Conservation (phyloP, 2,329 filamentous ascomycete species). For the Orbilia ellipsospora region DNA sequence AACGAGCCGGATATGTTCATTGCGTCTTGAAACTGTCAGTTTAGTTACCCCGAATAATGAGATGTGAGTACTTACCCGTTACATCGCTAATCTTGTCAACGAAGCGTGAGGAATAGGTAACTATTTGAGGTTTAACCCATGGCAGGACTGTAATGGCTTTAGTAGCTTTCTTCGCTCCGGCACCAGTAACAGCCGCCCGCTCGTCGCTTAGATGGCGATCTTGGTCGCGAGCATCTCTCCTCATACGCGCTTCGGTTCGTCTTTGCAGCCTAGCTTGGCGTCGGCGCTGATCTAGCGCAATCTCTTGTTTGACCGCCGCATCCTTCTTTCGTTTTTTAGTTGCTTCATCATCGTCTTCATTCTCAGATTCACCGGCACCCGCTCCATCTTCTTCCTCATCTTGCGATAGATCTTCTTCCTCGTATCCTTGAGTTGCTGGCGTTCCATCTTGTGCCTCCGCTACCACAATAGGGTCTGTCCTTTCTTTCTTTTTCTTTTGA, state of each 20-base stretch:
- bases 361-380: not conserved
- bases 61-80: slow-evolving; percentile 57
- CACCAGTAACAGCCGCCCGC: not conserved
- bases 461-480: not conserved
- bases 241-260: not conserved
- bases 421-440: not conserved
- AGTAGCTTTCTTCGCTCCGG: not conserved
- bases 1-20: slow-evolving; percentile 62
- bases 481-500: not conserved
- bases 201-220: not conserved
- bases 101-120: slow-evolving; percentile 23
- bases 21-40: slow-evolving; percentile 43
- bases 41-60: not conserved
- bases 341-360: not conserved
- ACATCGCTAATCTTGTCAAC: slow-evolving; percentile 62
- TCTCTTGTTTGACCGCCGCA: not conserved
- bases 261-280: not conserved
- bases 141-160: not conserved
- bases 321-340: not conserved
- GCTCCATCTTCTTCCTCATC: not conserved
- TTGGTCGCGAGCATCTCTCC: not conserved
- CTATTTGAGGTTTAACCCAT: slow-evolving; percentile 23
- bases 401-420: not conserved
- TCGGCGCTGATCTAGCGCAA: not conserved
- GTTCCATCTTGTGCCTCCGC: not conserved